These are phyloP conservation scores for Pseudonectria foliicola DNA, from an alignment of 2,329 filamentous ascomycete species.

Conservation along the genomic window DNA sequence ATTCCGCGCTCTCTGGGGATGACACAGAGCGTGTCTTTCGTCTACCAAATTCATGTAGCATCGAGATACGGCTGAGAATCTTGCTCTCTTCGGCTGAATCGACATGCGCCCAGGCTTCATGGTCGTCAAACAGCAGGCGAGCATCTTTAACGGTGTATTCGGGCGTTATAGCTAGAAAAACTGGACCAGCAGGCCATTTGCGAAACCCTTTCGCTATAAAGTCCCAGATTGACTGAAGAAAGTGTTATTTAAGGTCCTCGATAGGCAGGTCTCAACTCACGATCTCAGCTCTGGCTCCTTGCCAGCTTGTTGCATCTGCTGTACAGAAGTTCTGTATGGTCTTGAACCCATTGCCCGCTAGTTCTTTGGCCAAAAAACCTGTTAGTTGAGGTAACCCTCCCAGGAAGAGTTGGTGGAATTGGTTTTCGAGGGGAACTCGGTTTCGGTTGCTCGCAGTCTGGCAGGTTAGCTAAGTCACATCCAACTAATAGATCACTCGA, in stretches of 20 bases:
- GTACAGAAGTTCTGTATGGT: conserved; percentile 15
- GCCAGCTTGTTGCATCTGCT: conserved; percentile 16
- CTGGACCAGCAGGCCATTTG: conserved; percentile 10
- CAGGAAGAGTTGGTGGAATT: conserved; percentile 4
- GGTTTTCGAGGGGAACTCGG: too few species aligned
- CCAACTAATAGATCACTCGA: too few species aligned
- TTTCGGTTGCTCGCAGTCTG: too few species aligned
- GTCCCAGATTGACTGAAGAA: conserved; percentile 22
- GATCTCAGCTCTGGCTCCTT: neutral
- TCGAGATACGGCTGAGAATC: too few species aligned
- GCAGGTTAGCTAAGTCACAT: too few species aligned
- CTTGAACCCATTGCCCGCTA: conserved; percentile 17
- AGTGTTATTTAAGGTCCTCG: too few species aligned
- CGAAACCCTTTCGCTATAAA: conserved; percentile 12
- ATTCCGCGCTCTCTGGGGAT: too few species aligned
- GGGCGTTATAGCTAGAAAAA: conserved; percentile 21
- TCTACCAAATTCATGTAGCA: too few species aligned
- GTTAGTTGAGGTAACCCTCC: conserved; percentile 6
- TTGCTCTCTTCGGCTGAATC: too few species aligned
- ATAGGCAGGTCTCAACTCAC: too few species aligned
- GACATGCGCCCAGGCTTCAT: too few species aligned
- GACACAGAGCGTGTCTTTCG: too few species aligned
- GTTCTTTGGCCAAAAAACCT: conserved; percentile 5
- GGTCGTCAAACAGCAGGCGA: conserved; percentile 1
- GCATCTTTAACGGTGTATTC: conserved; percentile 17